These are phyloP conservation scores for Stramenopiles sp. DNA, from an alignment of 352 stramenopile genomes.

Conservation along the genomic window DNA sequence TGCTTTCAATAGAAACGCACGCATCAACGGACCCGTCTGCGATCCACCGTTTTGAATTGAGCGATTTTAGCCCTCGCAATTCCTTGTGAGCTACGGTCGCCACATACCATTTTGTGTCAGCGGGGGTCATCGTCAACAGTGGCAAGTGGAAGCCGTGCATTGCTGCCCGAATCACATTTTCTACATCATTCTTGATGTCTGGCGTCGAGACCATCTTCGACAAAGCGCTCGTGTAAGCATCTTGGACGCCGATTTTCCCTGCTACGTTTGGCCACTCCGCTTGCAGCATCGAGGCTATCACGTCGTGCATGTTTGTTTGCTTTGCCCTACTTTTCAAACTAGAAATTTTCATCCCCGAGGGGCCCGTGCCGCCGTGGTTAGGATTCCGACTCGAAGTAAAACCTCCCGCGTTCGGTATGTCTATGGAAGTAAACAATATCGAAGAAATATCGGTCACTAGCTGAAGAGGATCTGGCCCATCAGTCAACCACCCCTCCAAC, in stretches of 20 bases:
- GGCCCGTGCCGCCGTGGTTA: background rate
- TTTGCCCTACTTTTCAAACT: background rate
- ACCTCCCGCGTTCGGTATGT: no score
- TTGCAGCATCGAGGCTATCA: background rate
- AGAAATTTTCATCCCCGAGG: background rate
- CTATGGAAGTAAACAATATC: background rate
- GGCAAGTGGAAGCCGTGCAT: background rate
- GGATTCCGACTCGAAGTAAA: background rate
- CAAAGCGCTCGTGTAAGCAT: background rate
- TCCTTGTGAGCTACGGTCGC: background rate
- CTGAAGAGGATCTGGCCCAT: background rate
- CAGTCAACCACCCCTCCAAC: background rate
- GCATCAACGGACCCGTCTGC: background rate
- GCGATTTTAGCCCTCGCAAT: background rate
- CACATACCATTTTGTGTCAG: background rate
- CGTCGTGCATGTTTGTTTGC: background rate
- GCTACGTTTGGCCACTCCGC: background rate
- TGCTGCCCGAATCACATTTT: background rate
- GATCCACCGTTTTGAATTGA: background rate
- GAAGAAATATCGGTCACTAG: background rate
- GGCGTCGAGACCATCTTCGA: background rate
- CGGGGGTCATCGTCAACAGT: background rate
- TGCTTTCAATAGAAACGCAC: background rate
- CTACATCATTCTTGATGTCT: background rate
- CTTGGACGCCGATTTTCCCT: background rate